These are phyloP conservation scores for Filobasidium wieringae DNA, from an alignment of 768 basidiomycete species.

Conservation along the genomic window DNA sequence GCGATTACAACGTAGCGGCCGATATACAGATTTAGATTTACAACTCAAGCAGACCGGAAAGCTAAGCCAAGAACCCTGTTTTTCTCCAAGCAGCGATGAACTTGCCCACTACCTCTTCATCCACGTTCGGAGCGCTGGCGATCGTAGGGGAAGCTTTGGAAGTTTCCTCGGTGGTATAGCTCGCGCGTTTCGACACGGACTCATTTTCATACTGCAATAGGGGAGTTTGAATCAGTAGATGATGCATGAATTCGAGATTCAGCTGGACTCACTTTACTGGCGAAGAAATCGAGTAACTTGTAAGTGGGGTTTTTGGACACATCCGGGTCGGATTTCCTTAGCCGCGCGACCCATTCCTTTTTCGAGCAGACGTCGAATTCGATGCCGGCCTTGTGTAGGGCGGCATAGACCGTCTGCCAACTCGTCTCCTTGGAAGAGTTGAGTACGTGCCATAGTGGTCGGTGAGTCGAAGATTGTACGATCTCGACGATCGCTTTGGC, in stretches of 20 bases:
- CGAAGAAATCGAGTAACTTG: slow-evolving; percentile 44
- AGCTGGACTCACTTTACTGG: too few relatives aligned
- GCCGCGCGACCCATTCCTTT: slow-evolving; percentile 40
- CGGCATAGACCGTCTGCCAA: slow-evolving; percentile 43
- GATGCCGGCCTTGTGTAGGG: slow-evolving; percentile 40
- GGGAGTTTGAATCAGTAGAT: too few relatives aligned
- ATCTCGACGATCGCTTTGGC: slow-evolving; percentile 46
- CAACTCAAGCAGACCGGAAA: too few relatives aligned
- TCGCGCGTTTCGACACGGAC: background rate
- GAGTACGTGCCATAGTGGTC: slow-evolving; percentile 37
- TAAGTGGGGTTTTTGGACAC: slow-evolving; percentile 42
- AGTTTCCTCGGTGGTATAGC: background rate
- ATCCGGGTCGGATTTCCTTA: slow-evolving; percentile 40
- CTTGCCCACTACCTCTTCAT: slow-evolving; percentile 6
- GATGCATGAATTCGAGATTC: too few relatives aligned
- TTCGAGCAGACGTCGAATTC: slow-evolving; percentile 41
- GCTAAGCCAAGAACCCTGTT: slow-evolving; percentile 2
- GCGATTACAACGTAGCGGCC: too few relatives aligned
- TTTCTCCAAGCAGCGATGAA: slow-evolving; percentile 3
- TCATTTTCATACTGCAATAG: slow-evolving; percentile 5
- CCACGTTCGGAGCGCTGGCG: background rate
- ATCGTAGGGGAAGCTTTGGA: background rate
- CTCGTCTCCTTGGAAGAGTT: slow-evolving; percentile 33
- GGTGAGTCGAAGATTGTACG: slow-evolving; percentile 19
- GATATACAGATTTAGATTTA: too few relatives aligned